Conservation (phyloP, 2,329 filamentous ascomycete species). For the Aspergillus neoniger region DNA sequence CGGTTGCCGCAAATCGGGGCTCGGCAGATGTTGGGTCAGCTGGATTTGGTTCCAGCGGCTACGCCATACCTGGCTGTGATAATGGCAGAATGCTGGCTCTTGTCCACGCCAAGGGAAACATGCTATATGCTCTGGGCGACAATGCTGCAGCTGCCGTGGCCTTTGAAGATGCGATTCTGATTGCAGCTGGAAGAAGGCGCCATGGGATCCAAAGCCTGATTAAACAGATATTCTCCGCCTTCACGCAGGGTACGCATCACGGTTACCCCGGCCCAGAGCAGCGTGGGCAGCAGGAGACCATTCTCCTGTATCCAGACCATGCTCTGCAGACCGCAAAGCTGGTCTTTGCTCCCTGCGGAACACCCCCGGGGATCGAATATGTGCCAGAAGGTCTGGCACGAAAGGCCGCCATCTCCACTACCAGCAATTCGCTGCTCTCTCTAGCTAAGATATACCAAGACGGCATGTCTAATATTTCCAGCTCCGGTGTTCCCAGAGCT, state of each 20-base stretch:
- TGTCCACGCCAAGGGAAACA: slow-evolving; percentile 96
- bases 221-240: slow-evolving; percentile 69
- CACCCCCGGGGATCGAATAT: slow-evolving; percentile 76
- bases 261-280: slow-evolving; percentile 40
- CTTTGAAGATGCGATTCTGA: slow-evolving; percentile 92
- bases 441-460: slow-evolving; percentile 98
- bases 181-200: slow-evolving; percentile 73
- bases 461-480: slow-evolving; percentile 75
- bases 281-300: slow-evolving; percentile 55
- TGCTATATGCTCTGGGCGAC: slow-evolving; percentile 88
- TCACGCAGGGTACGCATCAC: slow-evolving; percentile 54
- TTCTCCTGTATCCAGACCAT: slow-evolving; percentile 79
- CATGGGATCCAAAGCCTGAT: slow-evolving; percentile 78
- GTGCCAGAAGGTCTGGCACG: slow-evolving; percentile 70
- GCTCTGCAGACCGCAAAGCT: slow-evolving; percentile 80
- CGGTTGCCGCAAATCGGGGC: slow-evolving; percentile 26
- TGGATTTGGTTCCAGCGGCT: slow-evolving; percentile 77
- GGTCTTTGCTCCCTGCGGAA: slow-evolving; percentile 74
- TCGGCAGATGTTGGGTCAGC: slow-evolving; percentile 37
- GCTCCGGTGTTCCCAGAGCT: slow-evolving; percentile 58
- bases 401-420: slow-evolving; percentile 83
- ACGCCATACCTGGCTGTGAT: slow-evolving; percentile 78
- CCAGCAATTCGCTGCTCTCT: slow-evolving; percentile 91
- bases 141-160: slow-evolving; percentile 77
- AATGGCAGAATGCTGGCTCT: slow-evolving; percentile 93